A percentile compares a stretch with the other conserved stretches of the same genome.
Conservation (phyloP, 495 filamentous ascomycete species). For the Aspergillus campestris region DNA sequence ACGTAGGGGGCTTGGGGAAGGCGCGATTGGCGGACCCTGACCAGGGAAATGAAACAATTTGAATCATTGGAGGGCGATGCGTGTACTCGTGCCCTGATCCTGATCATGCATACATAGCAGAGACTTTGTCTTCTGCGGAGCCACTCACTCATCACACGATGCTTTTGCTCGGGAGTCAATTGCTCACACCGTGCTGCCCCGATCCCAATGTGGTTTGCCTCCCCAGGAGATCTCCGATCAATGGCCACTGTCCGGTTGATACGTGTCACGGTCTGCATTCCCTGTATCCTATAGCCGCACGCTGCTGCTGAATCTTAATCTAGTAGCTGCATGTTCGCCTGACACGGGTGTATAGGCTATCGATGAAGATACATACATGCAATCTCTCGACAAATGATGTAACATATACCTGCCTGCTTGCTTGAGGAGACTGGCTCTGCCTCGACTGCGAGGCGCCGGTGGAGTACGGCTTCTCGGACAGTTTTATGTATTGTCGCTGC, state of each 20-base stretch:
- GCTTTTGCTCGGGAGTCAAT: constrained; percentile 14
- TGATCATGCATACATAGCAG: constrained; percentile 12
- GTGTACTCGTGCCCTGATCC: constrained; percentile 6
- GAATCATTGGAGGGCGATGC: constrained; percentile 6
- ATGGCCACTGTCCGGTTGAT: constrained; percentile 10
- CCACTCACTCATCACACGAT: constrained; percentile 15
- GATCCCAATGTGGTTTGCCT: constrained; percentile 17
- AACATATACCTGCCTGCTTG: too few species aligned
- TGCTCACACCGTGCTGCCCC: constrained; percentile 10
- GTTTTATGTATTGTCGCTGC: too few species aligned
- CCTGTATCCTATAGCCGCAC: too few species aligned
- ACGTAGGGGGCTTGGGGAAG: constrained; percentile 8
- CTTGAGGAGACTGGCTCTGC: too few species aligned
- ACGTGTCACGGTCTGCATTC: too few species aligned
- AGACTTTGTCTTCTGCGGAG: constrained; percentile 10
- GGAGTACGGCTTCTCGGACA: too few species aligned
- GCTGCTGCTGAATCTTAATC: too few species aligned
- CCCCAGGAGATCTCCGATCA: constrained; percentile 9
- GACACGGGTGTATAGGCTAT: too few species aligned
- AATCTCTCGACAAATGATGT: too few species aligned
- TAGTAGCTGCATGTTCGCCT: too few species aligned
- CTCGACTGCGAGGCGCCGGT: too few species aligned
- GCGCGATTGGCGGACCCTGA: constrained; percentile 11
- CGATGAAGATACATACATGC: too few species aligned
- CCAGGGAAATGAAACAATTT: constrained; percentile 3